Evolutionary conservation across 2,329 filamentous ascomycete species (phyloP).

Genomic region (Rutstroemia sp.): DNA sequence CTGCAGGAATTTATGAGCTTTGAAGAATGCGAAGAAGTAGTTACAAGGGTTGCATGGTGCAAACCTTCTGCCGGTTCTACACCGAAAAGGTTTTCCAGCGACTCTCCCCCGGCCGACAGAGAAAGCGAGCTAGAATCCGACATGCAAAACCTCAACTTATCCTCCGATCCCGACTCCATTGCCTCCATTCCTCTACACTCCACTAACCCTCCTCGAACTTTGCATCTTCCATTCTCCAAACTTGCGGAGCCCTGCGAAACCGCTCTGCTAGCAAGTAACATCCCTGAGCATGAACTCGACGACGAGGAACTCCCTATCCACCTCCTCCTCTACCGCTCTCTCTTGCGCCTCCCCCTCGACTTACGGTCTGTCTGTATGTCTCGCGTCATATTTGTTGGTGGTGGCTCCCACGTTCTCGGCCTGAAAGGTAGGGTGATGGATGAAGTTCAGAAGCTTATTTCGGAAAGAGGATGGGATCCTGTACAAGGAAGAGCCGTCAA

Average conservation of each 20-base stretch:
- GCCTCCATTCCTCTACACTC: slow-evolving; percentile 38
- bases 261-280: slow-evolving; percentile 60
- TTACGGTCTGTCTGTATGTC: slow-evolving; percentile 81
- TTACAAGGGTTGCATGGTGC: slow-evolving; percentile 74
- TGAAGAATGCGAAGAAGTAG: slow-evolving; percentile 74
- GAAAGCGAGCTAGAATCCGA: slow-evolving; percentile 42
- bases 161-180: slow-evolving; percentile 13
- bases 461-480: slow-evolving; percentile 67
- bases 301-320: slow-evolving; percentile 81
- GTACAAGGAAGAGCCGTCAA: slow-evolving; percentile 36
- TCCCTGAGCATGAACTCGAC: slow-evolving; percentile 56
- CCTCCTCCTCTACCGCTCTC: slow-evolving; percentile 64
- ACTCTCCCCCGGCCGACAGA: slow-evolving; percentile 26
- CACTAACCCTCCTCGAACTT: slow-evolving; percentile 40
- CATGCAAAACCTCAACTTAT: slow-evolving; percentile 21
- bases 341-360: slow-evolving; percentile 73
- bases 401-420: slow-evolving; percentile 70
- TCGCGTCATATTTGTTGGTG: slow-evolving; percentile 79
- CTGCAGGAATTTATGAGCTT: slow-evolving; percentile 47
- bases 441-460: slow-evolving; percentile 62
- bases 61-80: slow-evolving; percentile 26
- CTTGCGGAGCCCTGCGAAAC: slow-evolving; percentile 70
- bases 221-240: slow-evolving; percentile 60
- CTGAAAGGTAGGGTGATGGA: slow-evolving; percentile 69
- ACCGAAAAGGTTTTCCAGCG: background rate